Evolutionary conservation across 73 alveolate species (phyloP), one percentile per base, ranked within the genome.

Genomic region (Blepharisma japonicum): DNA sequence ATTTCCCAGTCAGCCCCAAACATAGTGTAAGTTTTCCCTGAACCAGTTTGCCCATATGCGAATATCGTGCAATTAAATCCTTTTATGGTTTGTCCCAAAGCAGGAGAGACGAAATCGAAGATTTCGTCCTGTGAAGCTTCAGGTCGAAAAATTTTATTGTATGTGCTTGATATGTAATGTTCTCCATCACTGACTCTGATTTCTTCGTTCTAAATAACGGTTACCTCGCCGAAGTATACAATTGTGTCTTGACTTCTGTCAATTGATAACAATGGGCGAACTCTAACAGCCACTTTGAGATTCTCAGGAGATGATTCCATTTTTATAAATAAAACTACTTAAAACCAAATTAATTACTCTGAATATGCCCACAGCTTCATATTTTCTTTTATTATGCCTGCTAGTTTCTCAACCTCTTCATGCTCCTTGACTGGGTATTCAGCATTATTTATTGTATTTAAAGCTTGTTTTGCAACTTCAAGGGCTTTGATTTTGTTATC

Each of bases 251-350:
- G 14, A 7, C 71, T 71, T 8, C 61, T 48, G 55, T 89, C 96
- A 39, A 68, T 56, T 45, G 78, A 77, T 38, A 89, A 56, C 27
- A 89, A 67, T 6, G 96, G 96, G 25, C 96, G 68, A n/a, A 89
- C 71, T 51, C 96, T 77, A 54, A 89, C 88, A 18, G 91, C 96
- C 25, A 89, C 96, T 55, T 89, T 50, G 6, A 88, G 25, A 4
- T 39, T 18, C 66, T 70, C 80, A 18, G 71, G 25, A 39, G 11
- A 11, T 9, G 11, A 2, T 70, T 70, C 80, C 80, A 45, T 70
- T 53, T 53, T 20, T 53, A 32, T 32, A 32, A 32, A 32, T 0
- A 32, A 32, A 32, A 32, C 42, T 32, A 3, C 42, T 32, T 32
- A 32, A 32, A 32, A 32, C 42, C 42, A 32, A 32, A 32, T 32